Percentiles rank a stretch among this genome's conserved stretches.
Conservation (phyloP, 2,329 filamentous ascomycete genomes). For the Verticillium albo-atrum region DNA sequence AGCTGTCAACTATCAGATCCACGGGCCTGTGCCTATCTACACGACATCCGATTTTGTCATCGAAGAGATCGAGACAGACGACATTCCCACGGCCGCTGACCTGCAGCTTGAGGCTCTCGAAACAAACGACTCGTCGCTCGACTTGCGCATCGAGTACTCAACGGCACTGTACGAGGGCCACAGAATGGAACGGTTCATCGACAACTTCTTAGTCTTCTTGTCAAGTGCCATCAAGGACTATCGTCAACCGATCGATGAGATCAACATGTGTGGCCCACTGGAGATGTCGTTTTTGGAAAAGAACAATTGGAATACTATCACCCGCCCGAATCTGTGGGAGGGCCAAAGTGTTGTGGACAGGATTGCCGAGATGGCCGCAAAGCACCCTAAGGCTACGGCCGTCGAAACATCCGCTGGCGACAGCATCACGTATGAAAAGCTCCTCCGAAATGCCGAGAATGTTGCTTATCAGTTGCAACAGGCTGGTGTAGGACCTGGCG, state of each 20-base stretch:
- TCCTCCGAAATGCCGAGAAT: constrained; percentile 16
- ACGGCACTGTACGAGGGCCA: constrained; percentile 14
- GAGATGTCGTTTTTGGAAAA: constrained; percentile 15
- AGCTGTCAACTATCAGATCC: constrained; percentile 20
- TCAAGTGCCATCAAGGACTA: constrained; percentile 18
- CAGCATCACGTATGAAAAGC: constrained; percentile 16
- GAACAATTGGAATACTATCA: constrained; percentile 16
- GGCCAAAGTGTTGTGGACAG: constrained; percentile 14
- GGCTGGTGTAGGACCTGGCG: constrained; percentile 13
- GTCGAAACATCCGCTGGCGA: constrained; percentile 18
- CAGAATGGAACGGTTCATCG: constrained; percentile 20
- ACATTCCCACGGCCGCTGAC: constrained; percentile 19
- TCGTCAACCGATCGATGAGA: constrained; percentile 18
- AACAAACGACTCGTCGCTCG: constrained; percentile 15
- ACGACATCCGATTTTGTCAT: constrained; percentile 17
- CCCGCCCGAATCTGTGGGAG: constrained; percentile 14
- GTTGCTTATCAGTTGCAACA: constrained; percentile 13
- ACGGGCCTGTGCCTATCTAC: constrained; percentile 15
- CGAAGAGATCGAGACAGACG: constrained; percentile 13
- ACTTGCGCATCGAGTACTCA: constrained; percentile 17
- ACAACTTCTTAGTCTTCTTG: constrained; percentile 20
- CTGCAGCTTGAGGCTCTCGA: constrained; percentile 19
- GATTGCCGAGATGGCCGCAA: constrained; percentile 15
- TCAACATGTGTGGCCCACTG: constrained; percentile 16
- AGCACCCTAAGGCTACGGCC: constrained; percentile 16